Evolutionary conservation across 495 filamentous ascomycete genomes (phyloP).

Genomic region (Penicillium lagena): DNA sequence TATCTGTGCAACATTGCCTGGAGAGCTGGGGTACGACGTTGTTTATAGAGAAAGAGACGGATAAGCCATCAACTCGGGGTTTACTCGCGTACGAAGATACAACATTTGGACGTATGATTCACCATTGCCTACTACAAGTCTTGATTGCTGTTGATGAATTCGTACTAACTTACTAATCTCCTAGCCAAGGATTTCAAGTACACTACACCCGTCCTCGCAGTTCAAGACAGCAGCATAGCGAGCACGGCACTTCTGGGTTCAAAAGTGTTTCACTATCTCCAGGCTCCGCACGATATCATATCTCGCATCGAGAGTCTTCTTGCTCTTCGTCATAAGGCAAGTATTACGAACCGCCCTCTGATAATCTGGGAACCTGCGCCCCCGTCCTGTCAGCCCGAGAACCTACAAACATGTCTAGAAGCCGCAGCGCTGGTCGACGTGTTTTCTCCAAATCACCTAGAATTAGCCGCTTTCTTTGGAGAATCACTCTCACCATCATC

Average conservation of each 20-base stretch:
- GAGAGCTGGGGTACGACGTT: conserved; percentile 58
- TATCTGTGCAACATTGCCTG: conserved; percentile 46
- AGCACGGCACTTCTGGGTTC: conserved; percentile 5
- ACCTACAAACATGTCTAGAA: conserved; percentile 14
- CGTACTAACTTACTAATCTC: conserved; percentile 16
- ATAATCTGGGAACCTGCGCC: conserved; percentile 35
- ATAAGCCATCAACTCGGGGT: conserved; percentile 42
- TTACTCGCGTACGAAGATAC: conserved; percentile 23
- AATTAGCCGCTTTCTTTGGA: conserved; percentile 17
- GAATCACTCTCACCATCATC: background rate
- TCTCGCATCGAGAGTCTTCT: conserved; percentile 3
- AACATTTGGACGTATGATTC: conserved; percentile 34
- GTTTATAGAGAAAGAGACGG: conserved; percentile 66
- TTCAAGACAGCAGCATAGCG: conserved; percentile 5
- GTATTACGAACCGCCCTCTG: conserved; percentile 13
- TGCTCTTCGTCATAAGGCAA: conserved; percentile 2
- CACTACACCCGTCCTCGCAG: conserved; percentile 46
- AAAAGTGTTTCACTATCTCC: conserved; percentile 67
- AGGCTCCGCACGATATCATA: conserved; percentile 50
- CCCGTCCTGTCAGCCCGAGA: conserved; percentile 16
- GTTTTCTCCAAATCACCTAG: conserved; percentile 33
- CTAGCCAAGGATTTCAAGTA: conserved; percentile 66
- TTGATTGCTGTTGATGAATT: background rate
- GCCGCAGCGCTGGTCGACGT: conserved; percentile 21
- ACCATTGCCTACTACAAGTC: background rate